Conservation (phyloP, 495 filamentous ascomycete species). For the Penicillium arizonense region DNA sequence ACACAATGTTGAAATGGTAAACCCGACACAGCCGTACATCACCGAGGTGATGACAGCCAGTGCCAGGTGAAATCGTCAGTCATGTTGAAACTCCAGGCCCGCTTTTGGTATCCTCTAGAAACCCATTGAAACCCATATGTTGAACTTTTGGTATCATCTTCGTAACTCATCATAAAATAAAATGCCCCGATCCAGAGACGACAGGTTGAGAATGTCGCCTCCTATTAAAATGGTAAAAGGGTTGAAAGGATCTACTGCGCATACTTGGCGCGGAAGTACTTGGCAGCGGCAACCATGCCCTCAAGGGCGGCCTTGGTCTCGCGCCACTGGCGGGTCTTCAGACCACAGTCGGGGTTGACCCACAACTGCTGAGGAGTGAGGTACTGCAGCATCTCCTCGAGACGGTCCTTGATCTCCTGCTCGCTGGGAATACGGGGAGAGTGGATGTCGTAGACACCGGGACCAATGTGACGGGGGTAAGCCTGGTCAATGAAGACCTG, state of each 20-base stretch:
- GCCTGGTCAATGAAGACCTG: constrained; percentile 96
- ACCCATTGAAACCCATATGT: constrained; percentile 46
- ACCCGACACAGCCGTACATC: constrained; percentile 37
- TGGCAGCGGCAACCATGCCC: constrained; percentile 95
- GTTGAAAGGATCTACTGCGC: constrained; percentile 45
- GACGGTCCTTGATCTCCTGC: constrained; percentile 95
- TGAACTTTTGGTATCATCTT: constrained; percentile 55
- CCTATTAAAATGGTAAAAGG: constrained; percentile 29
- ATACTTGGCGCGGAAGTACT: constrained; percentile 91
- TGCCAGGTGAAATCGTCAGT: constrained; percentile 59
- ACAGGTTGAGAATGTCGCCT: constrained; percentile 46
- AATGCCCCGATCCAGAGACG: constrained; percentile 35
- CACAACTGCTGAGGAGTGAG: constrained; percentile 94
- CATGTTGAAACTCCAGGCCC: constrained; percentile 54
- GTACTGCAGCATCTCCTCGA: constrained; percentile 95
- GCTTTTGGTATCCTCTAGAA: constrained; percentile 49
- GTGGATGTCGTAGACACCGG: constrained; percentile 99
- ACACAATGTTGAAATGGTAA: constrained; percentile 34
- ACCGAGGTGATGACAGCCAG: background rate
- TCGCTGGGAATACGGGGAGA: constrained; percentile 91
- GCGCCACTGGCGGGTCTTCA: constrained; percentile 95
- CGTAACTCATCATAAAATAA: constrained; percentile 46
- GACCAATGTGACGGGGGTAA: constrained; percentile 97
- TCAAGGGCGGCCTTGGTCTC: constrained; percentile 91
- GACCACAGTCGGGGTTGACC: constrained; percentile 98